Evolutionary conservation across 106 monocot genomes (phyloP), one percentile per base, ranked within the genome.

Genomic region (Posidonia australis): DNA sequence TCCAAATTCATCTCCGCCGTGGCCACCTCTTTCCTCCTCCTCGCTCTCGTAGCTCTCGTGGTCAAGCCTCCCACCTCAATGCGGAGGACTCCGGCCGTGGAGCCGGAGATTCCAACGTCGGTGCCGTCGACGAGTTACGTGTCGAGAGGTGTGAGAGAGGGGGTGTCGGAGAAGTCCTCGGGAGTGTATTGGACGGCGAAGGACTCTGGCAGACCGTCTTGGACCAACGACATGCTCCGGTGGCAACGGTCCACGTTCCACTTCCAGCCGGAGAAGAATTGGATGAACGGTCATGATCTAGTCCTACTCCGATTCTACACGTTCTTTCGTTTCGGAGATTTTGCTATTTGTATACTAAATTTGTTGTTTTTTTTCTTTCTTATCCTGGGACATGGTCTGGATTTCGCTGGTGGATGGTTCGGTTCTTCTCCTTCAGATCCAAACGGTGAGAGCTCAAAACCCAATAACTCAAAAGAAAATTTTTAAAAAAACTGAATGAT

Each of bases 221-320:
- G 89, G 89, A 80, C 85, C 51, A 73, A 73, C 70, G 26, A 54
- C 58, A 80, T 78, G 89, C 82, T 89, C 46, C 23, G 20, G 16
- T 89, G 89, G 89, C 89, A 89, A 69, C 69, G 82, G 44, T 82
- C 89, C 14, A 69, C 72, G 53, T 89, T 62, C 82, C 89, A 89
- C 44, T 89, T 89, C 72, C 89, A 84, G 51, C 84, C 89, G 6
- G 63, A 76, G 63, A 72, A 79, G 69, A 89, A 89, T 47, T 89
- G 89, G 89, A 89, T 89, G 85, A 85, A 85, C 54, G 89, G 85
- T 89, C 0, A 12, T 21, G 10, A 54, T 24, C 4, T 31, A 54
- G 36, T 47, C 5, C 46, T 56, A 44, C 56, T 24, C 46, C 30
- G 18, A 23, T 73, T 57, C 44, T 23, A 14, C 57, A 54, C 32